phyloP scores from a whole-genome alignment of 164 flowering plant species.

The Aristolochia californica region DNA sequence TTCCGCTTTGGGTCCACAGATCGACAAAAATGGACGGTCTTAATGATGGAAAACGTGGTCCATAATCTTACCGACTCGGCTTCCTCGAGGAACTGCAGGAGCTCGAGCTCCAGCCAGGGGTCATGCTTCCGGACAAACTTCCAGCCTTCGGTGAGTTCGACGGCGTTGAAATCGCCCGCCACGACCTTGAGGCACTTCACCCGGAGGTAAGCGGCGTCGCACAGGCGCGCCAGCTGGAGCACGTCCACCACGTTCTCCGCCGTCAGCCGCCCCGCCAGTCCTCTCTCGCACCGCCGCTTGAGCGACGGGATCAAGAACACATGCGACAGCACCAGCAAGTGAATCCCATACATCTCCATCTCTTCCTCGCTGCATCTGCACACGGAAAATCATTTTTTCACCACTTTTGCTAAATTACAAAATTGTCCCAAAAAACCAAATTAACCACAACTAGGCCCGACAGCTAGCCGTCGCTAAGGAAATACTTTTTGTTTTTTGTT shows the following conservation, averaged over 20 bases:
- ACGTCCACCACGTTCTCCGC: slow-evolving; percentile 73
- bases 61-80: slow-evolving; percentile 42
- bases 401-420: background rate
- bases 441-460: background rate
- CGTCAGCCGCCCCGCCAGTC: slow-evolving; percentile 33
- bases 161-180: slow-evolving; percentile 42
- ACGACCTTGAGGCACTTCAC: slow-evolving; percentile 69
- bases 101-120: slow-evolving; percentile 78
- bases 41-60: background rate
- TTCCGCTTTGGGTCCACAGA: background rate
- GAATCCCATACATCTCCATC: slow-evolving; percentile 64
- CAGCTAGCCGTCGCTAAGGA: background rate
- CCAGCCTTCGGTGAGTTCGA: slow-evolving; percentile 83
- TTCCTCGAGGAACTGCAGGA: slow-evolving; percentile 76
- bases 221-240: slow-evolving; percentile 64
- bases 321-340: slow-evolving; percentile 73
- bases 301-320: slow-evolving; percentile 54
- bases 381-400: background rate
- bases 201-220: slow-evolving; percentile 77
- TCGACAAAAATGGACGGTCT: background rate
- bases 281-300: slow-evolving; percentile 59
- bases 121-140: slow-evolving; percentile 68
- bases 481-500: too few relatives aligned
- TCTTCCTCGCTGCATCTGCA: slow-evolving; percentile 65
- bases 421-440: background rate